Conservation (phyloP, 345 rosid genomes). For the Bruguiera gymnorhiza region DNA sequence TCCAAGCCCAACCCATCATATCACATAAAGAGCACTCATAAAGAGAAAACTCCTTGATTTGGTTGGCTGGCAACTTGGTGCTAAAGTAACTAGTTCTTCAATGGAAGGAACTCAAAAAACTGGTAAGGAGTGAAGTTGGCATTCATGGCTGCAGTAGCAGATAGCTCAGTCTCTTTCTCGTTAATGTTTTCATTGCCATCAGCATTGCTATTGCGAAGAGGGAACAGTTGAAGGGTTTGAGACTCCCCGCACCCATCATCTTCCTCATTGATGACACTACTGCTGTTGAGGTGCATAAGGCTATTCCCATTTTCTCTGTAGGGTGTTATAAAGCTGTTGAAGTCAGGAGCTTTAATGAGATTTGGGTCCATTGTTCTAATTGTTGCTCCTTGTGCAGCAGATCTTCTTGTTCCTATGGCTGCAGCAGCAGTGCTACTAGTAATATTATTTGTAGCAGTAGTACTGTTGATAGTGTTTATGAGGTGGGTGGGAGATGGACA, state of each 20-base stretch:
- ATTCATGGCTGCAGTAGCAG: slow-evolving; percentile 24
- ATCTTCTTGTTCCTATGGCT: background rate
- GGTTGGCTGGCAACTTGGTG: background rate
- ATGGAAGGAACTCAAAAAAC: slow-evolving; percentile 80
- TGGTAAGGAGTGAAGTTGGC: slow-evolving; percentile 35
- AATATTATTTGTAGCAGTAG: background rate
- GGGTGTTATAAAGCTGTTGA: slow-evolving; percentile 35
- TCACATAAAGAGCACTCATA: slow-evolving; percentile 26
- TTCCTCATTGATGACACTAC: slow-evolving; percentile 11
- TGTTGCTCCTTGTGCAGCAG: slow-evolving; percentile 14
- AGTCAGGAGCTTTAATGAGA: slow-evolving; percentile 25
- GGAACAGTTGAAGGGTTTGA: slow-evolving; percentile 72
- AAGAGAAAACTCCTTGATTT: background rate
- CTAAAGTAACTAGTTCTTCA: slow-evolving; percentile 45
- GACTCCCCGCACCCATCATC: slow-evolving; percentile 35
- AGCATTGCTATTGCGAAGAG: slow-evolving; percentile 38
- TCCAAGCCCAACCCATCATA: slow-evolving; percentile 16
- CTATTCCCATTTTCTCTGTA: background rate
- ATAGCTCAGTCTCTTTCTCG: slow-evolving; percentile 33
- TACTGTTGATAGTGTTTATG: slow-evolving; percentile 33
- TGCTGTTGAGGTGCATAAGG: slow-evolving; percentile 13
- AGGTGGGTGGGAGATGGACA: slow-evolving; percentile 40
- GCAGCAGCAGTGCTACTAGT: background rate
- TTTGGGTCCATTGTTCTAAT: slow-evolving; percentile 32
- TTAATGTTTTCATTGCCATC: slow-evolving; percentile 23